Conservation (phyloP, 768 basidiomycete species). For the Trametes maxima region DNA sequence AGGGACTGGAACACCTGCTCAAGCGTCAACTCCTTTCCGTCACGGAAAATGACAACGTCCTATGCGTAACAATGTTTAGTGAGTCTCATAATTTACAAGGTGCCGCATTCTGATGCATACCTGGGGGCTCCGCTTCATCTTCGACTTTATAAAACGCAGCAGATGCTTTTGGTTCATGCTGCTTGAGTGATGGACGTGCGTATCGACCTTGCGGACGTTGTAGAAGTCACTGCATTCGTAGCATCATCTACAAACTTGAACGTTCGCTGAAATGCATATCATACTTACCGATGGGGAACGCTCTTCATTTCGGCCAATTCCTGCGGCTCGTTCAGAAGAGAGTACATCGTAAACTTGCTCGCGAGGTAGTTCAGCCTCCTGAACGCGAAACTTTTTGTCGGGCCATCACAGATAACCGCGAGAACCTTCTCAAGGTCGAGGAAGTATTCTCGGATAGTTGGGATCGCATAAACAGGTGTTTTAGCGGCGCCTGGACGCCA, state of each 20-base stretch:
- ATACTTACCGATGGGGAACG: slow-evolving; percentile 75
- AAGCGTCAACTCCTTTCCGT: slow-evolving; percentile 85
- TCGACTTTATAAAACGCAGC: slow-evolving; percentile 97
- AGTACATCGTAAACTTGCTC: slow-evolving; percentile 94
- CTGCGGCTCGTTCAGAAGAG: slow-evolving; percentile 88
- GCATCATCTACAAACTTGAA: not conserved
- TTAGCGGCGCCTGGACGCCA: not conserved
- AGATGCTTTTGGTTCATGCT: slow-evolving; percentile 99
- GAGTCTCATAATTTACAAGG: not conserved
- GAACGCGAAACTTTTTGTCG: slow-evolving; percentile 94
- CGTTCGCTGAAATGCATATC: not conserved
- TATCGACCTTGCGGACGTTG: slow-evolving; percentile 97
- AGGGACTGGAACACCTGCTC: slow-evolving; percentile 96
- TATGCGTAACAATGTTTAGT: slow-evolving; percentile 33
- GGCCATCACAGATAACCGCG: slow-evolving; percentile 90
- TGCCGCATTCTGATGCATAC: slow-evolving; percentile 42
- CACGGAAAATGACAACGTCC: slow-evolving; percentile 97
- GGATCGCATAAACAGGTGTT: slow-evolving; percentile 74
- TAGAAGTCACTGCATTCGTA: slow-evolving; percentile 83
- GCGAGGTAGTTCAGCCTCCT: slow-evolving; percentile 87
- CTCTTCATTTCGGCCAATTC: slow-evolving; percentile 96
- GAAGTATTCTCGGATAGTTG: slow-evolving; percentile 92
- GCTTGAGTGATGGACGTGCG: slow-evolving; percentile 97
- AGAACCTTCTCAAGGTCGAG: slow-evolving; percentile 93
- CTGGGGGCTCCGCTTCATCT: slow-evolving; percentile 87